These are phyloP conservation scores for Blastobotrys peoriensis DNA, from an alignment of 805 yeast species.

Conservation along the genomic window DNA sequence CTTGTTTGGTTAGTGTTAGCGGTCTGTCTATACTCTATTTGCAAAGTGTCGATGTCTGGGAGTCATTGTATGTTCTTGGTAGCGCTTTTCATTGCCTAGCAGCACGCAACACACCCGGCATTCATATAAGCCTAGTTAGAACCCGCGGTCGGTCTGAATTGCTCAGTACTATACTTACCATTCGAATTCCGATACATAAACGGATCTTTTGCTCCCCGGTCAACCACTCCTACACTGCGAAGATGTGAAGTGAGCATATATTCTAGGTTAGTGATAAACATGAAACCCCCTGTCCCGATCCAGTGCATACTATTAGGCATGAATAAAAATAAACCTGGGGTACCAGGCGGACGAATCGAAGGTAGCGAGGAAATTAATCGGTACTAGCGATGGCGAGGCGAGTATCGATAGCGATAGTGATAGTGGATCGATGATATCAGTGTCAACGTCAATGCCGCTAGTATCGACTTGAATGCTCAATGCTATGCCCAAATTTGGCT, in stretches of 20 bases:
- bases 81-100: slow-evolving; percentile 5
- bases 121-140: slow-evolving; percentile 5
- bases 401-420: too few species aligned
- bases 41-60: slow-evolving; percentile 2
- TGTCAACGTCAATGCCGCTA: too few species aligned
- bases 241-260: not conserved
- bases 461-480: too few species aligned
- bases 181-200: slow-evolving; percentile 1
- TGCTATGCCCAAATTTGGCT: too few species aligned
- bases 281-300: not conserved
- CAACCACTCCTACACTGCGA: not conserved
- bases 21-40: not conserved
- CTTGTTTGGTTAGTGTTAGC: too few species aligned
- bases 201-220: not conserved
- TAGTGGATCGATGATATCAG: too few species aligned
- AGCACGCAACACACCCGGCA: slow-evolving; percentile 6
- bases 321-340: not conserved
- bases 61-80: slow-evolving; percentile 4
- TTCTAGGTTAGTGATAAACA: not conserved
- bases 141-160: too few species aligned
- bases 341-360: too few species aligned
- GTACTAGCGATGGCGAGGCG: too few species aligned
- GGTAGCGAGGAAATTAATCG: too few species aligned
- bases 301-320: not conserved
- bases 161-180: slow-evolving; percentile 5